phyloP scores from a whole-genome alignment of 352 stramenopile genomes.

The Globisporangium nagaii region DNA sequence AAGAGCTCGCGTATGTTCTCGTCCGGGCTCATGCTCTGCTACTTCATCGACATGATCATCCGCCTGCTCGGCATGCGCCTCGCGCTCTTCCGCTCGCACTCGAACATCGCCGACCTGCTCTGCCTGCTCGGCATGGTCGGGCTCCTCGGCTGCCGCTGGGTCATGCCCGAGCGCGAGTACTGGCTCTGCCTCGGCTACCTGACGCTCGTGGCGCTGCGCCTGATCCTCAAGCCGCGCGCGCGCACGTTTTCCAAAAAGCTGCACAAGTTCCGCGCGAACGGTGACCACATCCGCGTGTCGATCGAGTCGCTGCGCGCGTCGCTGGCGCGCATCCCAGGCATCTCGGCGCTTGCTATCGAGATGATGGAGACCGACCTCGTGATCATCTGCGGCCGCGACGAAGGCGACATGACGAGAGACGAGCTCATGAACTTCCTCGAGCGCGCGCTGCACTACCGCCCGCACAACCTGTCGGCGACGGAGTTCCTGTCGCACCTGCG shows the following conservation, averaged over 20 bases:
- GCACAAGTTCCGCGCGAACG: constrained; percentile 83
- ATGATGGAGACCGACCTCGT: constrained; percentile 88
- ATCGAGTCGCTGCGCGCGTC: constrained; percentile 81
- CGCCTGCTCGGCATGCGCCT: constrained; percentile 64
- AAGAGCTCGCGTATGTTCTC: constrained; percentile 73
- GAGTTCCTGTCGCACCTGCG: constrained; percentile 80
- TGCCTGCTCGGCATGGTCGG: constrained; percentile 64
- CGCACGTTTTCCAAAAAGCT: constrained; percentile 85
- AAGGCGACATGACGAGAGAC: constrained; percentile 80
- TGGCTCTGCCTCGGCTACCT: constrained; percentile 69
- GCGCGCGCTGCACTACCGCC: constrained; percentile 73
- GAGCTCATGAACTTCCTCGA: constrained; percentile 87
- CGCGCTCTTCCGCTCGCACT: constrained; percentile 76
- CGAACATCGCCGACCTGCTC: constrained; percentile 75
- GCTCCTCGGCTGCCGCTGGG: constrained; percentile 43
- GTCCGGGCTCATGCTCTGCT: constrained; percentile 69
- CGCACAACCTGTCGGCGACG: constrained; percentile 62
- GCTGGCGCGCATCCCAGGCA: constrained; percentile 73
- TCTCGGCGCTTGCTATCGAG: constrained; percentile 77
- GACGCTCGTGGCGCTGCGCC: constrained; percentile 51
- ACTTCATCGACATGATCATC: constrained; percentile 82
- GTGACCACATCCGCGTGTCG: constrained; percentile 81
- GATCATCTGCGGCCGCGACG: constrained; percentile 82
- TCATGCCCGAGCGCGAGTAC: constrained; percentile 58
- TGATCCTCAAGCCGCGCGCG: constrained; percentile 82